Evolutionary conservation across 805 yeast species (phyloP), one percentile per base, ranked within the genome.

Genomic region (Ogataea nakhonphanomensis): DNA sequence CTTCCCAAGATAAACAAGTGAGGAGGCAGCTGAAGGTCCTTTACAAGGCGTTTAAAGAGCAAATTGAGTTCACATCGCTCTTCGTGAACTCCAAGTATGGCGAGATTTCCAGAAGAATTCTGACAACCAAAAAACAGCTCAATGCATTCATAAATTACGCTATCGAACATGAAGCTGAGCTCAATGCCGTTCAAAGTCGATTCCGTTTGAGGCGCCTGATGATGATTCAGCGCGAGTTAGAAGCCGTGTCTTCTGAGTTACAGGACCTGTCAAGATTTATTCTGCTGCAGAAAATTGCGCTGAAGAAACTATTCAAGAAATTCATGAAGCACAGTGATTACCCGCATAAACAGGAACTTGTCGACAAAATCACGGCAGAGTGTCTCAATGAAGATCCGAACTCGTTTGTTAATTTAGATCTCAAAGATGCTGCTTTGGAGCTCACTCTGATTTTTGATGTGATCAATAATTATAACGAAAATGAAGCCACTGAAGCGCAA

Each of bases 271-370:
- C 85, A n/a, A 70, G 87, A 46, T 86, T 82, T 55, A 75, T 84
- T 11, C 64, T 81, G 15, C 72, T 85, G 7, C 95, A 86, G 55
- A 79, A 81, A 53, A 79, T 87, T 3, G 95, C 79, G 5, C 69
- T 84, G 35, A 70, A 81, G 46, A 86, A 86, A 62, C 71, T 86
- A 35, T 67, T 86, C 53, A 86, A 87, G 64, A 86, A 87, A 57
- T 82, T 74, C 44, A 35, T 66, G 33, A 76, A 76, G 53, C 68
- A 76, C 53, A 67, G 69, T 38, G 50, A 51, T 5, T 62, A 57
- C 36, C 41, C 46, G 10, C 54, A 59, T 39, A 64, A 64, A 36
- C 54, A 56, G 31, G 64, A 60, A 31, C 50, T 64, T 8, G 55
- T 64, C 6, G 54, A 60, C 37, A 62, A 61, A 43, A 61, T 65